Evolutionary conservation across 164 flowering plant genomes (phyloP), one percentile per base, ranked within the genome.

Genomic region (Amborella trichopoda): DNA sequence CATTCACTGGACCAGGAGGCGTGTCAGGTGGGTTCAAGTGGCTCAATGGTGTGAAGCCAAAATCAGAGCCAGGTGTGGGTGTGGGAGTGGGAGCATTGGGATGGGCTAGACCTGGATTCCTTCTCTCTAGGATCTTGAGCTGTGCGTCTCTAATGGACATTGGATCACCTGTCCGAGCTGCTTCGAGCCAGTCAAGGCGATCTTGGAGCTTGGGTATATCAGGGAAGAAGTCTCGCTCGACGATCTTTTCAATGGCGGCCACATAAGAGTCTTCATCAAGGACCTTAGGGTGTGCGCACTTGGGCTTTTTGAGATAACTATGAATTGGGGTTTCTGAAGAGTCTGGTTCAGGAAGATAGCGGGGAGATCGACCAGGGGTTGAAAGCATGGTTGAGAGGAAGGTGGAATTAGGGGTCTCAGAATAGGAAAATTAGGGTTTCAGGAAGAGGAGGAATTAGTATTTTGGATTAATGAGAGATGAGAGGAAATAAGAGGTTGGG

Each of bases 161-260:
- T 6, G 96, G 94, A 41, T 91, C 98, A 20, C 78, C 67, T 13
- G 73, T 64, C 21, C 77, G 71, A 12, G 72, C 65, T 0, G 95
- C 95, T 45, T 83, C 79, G 2, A 90, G 74, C 95, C 91, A 86
- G 20, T 90, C 98, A 44, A 78, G 75, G 12, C 95, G 83, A 55
- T 86, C 98, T 9, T 81, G 66, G 40, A 91, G 88, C 71, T 83
- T 83, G 5, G 90, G 73, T 21, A 91, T 75, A 51, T 87, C 96
- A 6, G 98, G 96, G 63, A 83, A 91, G 68, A 59, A 91, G 52
- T 91, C 98, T 3, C 96, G 83, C 58, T 90, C 96, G 57, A 90
- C 74, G 38, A 90, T 90, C 68, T 72, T 75, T 70, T 86, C 98
- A 28, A 90, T 76, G 2, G 87, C 69, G 0, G 75, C 86, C 1